phyloP scores from a whole-genome alignment of 495 filamentous ascomycete genomes.

The Tuber aestivum region DNA sequence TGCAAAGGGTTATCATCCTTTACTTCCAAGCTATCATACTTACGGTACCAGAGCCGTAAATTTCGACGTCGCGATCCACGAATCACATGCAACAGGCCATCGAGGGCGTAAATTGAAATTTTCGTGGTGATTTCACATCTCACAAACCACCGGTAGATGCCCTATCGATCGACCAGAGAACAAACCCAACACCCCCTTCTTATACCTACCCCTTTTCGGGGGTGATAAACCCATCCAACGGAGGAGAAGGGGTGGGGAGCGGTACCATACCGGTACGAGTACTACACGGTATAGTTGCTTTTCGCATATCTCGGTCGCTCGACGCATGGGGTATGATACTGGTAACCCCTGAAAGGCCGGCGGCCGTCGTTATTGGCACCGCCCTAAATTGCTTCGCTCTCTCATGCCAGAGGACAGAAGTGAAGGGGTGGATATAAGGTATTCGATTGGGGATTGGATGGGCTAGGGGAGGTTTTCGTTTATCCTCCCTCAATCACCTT shows the following conservation, averaged over 20 bases:
- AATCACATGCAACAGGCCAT: background rate
- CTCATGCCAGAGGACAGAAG: background rate
- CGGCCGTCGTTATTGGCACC: background rate
- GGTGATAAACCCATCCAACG: background rate
- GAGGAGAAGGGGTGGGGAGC: background rate
- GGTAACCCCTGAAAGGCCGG: background rate
- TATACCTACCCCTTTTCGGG: constrained; percentile 35
- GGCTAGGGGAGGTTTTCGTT: background rate
- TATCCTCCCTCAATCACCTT: background rate
- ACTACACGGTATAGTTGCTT: too few relatives aligned
- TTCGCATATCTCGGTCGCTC: constrained; percentile 32
- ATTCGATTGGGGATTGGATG: background rate
- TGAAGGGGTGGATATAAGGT: background rate
- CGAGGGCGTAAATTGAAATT: background rate
- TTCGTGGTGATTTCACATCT: background rate
- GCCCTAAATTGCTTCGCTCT: constrained; percentile 1
- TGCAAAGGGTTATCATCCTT: background rate
- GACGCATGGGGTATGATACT: constrained; percentile 24
- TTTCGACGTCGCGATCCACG: constrained; percentile 2
- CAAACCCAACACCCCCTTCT: constrained; percentile 17
- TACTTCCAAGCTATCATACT: background rate
- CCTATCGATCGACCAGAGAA: constrained; percentile 18
- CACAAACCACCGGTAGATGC: background rate
- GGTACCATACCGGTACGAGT: background rate
- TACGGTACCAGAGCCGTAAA: background rate